These are phyloP conservation scores for Triglochin maritima DNA, from an alignment of 106 monocot genomes.

Conservation along the genomic window DNA sequence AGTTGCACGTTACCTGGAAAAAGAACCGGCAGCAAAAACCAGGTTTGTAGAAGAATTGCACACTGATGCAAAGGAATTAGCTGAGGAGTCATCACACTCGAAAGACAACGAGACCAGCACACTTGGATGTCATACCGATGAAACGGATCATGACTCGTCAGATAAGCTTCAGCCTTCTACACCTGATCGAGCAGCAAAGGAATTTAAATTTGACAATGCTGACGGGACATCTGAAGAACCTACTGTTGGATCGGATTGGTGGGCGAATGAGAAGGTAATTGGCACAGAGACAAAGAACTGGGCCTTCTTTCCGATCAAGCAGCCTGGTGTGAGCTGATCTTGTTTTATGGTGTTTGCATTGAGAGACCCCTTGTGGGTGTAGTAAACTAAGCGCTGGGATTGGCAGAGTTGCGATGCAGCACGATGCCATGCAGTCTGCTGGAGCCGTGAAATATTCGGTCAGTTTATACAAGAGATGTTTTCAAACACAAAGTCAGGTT, in stretches of 20 bases:
- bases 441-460: too few species aligned
- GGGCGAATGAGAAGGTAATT: constrained; percentile 48
- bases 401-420: background rate
- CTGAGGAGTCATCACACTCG: background rate
- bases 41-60: constrained; percentile 9
- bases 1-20: constrained; percentile 33
- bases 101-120: constrained; percentile 4
- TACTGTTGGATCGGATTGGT: constrained; percentile 49
- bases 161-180: constrained; percentile 29
- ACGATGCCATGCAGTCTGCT: background rate
- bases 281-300: constrained; percentile 34
- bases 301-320: constrained; percentile 57
- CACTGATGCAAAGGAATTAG: background rate
- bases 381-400: background rate
- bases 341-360: background rate
- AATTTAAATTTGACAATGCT: constrained; percentile 70
- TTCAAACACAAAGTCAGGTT: too few species aligned
- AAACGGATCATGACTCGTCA: constrained; percentile 33
- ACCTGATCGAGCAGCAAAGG: constrained; percentile 27
- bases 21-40: constrained; percentile 25
- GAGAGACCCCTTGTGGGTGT: background rate
- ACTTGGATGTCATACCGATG: constrained; percentile 20
- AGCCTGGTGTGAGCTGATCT: constrained; percentile 38
- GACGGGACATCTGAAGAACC: constrained; percentile 27
- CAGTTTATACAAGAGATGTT: too few species aligned